Percentiles rank a stretch among this genome's conserved stretches.
phyloP scores from a whole-genome alignment of 2,329 filamentous ascomycete genomes.

The Aschersonia sp. region DNA sequence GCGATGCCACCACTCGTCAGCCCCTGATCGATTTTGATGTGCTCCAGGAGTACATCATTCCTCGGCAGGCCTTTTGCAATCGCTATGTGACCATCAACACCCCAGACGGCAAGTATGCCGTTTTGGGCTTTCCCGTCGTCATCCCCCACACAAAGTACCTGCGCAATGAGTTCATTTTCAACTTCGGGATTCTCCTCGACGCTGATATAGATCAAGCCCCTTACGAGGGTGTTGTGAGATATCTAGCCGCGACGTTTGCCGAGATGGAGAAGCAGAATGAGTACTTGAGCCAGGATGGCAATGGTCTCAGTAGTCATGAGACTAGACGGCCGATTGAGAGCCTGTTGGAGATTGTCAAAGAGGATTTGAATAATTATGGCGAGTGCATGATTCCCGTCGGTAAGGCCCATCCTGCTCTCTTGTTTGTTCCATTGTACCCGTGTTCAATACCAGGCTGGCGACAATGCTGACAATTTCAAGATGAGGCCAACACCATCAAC shows the following conservation, averaged over 20 bases:
- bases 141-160: slow-evolving; percentile 72
- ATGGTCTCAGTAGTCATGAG: slow-evolving; percentile 19
- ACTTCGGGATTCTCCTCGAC: slow-evolving; percentile 77
- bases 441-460: not conserved
- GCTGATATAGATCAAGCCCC: slow-evolving; percentile 53
- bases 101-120: slow-evolving; percentile 52
- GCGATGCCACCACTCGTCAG: slow-evolving; percentile 18
- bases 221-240: slow-evolving; percentile 73
- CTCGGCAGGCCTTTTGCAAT: slow-evolving; percentile 88
- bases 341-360: slow-evolving; percentile 63
- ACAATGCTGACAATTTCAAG: slow-evolving; percentile 23
- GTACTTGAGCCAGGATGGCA: slow-evolving; percentile 53
- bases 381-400: slow-evolving; percentile 98
- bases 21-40: slow-evolving; percentile 76
- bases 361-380: slow-evolving; percentile 92
- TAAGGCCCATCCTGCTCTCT: slow-evolving; percentile 18
- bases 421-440: not conserved
- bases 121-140: slow-evolving; percentile 82
- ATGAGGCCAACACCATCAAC: slow-evolving; percentile 88
- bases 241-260: slow-evolving; percentile 72
- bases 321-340: slow-evolving; percentile 62
- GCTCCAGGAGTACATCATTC: slow-evolving; percentile 86
- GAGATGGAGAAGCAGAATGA: slow-evolving; percentile 85
- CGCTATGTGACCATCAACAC: slow-evolving; percentile 72
- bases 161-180: slow-evolving; percentile 97